Evolutionary conservation across 2,329 filamentous ascomycete species (phyloP).

Genomic region (Blumeriella jaapii): DNA sequence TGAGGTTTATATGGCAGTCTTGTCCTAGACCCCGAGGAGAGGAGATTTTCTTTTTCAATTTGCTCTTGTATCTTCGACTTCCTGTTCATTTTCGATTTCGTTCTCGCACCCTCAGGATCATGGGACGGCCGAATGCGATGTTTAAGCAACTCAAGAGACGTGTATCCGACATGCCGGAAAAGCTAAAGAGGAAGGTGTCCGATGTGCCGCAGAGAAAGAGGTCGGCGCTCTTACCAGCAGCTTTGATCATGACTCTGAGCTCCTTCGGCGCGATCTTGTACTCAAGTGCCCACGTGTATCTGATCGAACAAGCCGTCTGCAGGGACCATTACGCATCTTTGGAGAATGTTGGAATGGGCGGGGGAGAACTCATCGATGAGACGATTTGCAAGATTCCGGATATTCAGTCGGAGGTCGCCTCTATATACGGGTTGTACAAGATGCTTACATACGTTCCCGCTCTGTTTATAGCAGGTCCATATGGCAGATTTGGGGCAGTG

Average conservation of each 20-base stretch:
- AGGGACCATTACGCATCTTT: conserved; percentile 7
- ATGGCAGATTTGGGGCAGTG: conserved; percentile 5
- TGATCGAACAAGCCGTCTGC: conserved; percentile 13
- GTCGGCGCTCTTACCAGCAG: conserved; percentile 4
- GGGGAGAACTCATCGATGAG: conserved; percentile 9
- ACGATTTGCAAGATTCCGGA: conserved; percentile 10
- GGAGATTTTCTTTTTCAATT: too few relatives aligned
- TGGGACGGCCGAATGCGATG: too few relatives aligned
- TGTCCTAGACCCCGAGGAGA: too few relatives aligned
- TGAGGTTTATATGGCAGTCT: too few relatives aligned
- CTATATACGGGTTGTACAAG: conserved; percentile 10
- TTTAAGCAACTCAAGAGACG: conserved; percentile 1
- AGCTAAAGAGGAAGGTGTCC: not conserved
- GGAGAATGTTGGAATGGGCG: conserved; percentile 3
- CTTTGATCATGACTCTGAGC: conserved; percentile 4
- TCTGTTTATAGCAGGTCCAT: conserved; percentile 12
- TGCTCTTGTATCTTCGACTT: not conserved
- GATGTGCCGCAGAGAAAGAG: not conserved
- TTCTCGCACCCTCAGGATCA: too few relatives aligned
- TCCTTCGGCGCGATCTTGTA: conserved; percentile 8
- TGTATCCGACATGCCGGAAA: not conserved
- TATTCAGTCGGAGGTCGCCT: conserved; percentile 10
- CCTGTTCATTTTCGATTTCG: too few relatives aligned
- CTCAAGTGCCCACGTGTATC: conserved; percentile 10
- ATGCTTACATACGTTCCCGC: conserved; percentile 10